Evolutionary conservation across 208 protist species (phyloP).

Genomic region (Endotrypanum monterogeii): DNA sequence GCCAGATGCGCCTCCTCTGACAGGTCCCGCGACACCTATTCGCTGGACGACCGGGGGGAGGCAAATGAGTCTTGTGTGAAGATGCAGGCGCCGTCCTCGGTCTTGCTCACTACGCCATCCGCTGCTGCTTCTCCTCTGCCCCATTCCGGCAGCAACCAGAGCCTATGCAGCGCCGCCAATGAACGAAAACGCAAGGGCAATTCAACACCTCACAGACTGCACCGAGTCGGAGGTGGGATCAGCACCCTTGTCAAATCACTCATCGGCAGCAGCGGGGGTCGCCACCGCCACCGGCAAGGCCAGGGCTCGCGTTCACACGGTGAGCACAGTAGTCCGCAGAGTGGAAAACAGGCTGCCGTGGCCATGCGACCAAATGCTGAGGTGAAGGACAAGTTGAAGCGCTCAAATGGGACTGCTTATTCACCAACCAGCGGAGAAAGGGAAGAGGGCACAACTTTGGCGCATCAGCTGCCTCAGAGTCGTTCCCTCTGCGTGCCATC

Average conservation of each 20-base stretch:
- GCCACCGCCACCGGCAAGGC: slow-evolving; percentile 1
- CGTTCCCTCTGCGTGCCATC: neutral
- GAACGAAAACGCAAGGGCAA: slow-evolving; percentile 6
- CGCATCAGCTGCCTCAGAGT: neutral
- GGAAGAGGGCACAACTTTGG: neutral
- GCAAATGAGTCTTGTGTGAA: neutral
- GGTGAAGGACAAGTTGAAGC: slow-evolving; percentile 8
- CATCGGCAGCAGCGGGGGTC: slow-evolving; percentile 19
- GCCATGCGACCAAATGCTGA: neutral
- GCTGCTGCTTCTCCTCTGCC: neutral
- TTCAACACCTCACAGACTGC: slow-evolving; percentile 14
- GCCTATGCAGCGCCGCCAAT: slow-evolving; percentile 17
- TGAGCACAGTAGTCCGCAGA: neutral
- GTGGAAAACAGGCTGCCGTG: slow-evolving; percentile 6
- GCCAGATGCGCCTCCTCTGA: neutral
- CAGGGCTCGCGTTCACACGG: slow-evolving; percentile 1
- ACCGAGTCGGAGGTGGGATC: slow-evolving; percentile 29
- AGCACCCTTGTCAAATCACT: slow-evolving; percentile 37
- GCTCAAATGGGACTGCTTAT: slow-evolving; percentile 1
- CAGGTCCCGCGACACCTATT: slow-evolving; percentile 2
- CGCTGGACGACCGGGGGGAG: neutral
- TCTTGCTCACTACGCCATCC: neutral
- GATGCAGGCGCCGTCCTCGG: neutral
- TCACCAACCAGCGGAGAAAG: neutral
- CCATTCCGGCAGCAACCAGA: slow-evolving; percentile 19